A percentile compares a stretch with the other conserved stretches of the same genome.
phyloP scores from a whole-genome alignment of 2,329 filamentous ascomycete genomes.

The Septoria linicola region DNA sequence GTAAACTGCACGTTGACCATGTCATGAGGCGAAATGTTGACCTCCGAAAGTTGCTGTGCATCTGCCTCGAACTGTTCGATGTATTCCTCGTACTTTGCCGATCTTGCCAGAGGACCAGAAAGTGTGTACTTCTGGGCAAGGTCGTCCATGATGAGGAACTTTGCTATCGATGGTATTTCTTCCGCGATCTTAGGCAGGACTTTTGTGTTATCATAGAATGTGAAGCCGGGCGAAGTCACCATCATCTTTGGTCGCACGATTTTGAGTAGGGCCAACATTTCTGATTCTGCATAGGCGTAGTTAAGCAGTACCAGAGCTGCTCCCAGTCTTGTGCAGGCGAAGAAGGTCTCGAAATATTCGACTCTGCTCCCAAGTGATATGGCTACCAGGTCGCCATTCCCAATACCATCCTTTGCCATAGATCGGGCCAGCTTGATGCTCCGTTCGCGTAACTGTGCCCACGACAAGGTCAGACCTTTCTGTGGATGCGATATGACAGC shows the following conservation, averaged over 20 bases:
- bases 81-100: constrained; percentile 30
- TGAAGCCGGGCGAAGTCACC: constrained; percentile 65
- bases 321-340: constrained; percentile 37
- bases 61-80: constrained; percentile 24
- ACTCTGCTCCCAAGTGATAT: constrained; percentile 35
- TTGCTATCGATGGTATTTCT: constrained; percentile 43
- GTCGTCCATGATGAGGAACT: constrained; percentile 55
- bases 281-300: constrained; percentile 70
- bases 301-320: constrained; percentile 64
- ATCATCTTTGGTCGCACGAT: constrained; percentile 69
- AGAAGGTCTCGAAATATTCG: constrained; percentile 37
- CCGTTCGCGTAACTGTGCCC: constrained; percentile 29
- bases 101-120: constrained; percentile 19
- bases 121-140: constrained; percentile 30
- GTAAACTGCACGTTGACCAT: constrained; percentile 55
- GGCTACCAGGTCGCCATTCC: constrained; percentile 33
- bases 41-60: constrained; percentile 22
- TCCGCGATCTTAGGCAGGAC: constrained; percentile 52
- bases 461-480: constrained; percentile 26
- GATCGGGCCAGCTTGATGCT: constrained; percentile 32
- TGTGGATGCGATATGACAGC: constrained; percentile 35
- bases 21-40: constrained; percentile 31
- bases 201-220: constrained; percentile 59
- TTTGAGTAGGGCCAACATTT: constrained; percentile 66
- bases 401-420: constrained; percentile 32